phyloP scores from a whole-genome alignment of 805 yeast genomes.

The Saccharomycopsis oosterbeekiorum region DNA sequence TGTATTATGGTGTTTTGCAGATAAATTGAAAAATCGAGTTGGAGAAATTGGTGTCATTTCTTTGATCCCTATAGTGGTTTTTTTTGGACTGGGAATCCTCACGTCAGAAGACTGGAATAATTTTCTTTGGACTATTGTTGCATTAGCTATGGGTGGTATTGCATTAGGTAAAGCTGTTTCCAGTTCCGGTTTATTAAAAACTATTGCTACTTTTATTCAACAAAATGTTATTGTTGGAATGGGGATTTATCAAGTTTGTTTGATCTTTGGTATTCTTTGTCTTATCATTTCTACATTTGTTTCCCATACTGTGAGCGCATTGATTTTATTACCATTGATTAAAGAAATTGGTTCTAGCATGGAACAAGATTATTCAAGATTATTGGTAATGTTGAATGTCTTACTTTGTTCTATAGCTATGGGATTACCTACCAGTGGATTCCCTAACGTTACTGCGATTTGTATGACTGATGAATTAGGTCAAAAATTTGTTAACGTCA shows the following conservation, averaged over 20 bases:
- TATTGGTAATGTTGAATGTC: slow-evolving; percentile 58
- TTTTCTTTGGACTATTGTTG: slow-evolving; percentile 92
- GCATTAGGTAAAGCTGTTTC: slow-evolving; percentile 93
- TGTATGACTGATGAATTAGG: slow-evolving; percentile 91
- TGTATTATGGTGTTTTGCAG: slow-evolving; percentile 81
- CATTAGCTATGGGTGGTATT: slow-evolving; percentile 96
- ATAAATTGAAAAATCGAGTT: slow-evolving; percentile 55
- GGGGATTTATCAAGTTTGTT: slow-evolving; percentile 53
- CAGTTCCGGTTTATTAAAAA: slow-evolving; percentile 73
- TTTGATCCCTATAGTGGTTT: slow-evolving; percentile 70
- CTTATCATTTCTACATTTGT: slow-evolving; percentile 87
- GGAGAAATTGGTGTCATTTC: slow-evolving; percentile 97
- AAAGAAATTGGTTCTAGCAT: slow-evolving; percentile 72
- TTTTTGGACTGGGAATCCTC: slow-evolving; percentile 84
- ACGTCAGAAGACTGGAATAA: slow-evolving; percentile 87
- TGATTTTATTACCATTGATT: slow-evolving; percentile 83
- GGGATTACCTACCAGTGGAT: slow-evolving; percentile 97
- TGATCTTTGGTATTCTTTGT: slow-evolving; percentile 74
- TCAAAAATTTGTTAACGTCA: slow-evolving; percentile 79
- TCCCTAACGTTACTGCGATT: slow-evolving; percentile 96
- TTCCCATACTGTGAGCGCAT: slow-evolving; percentile 96
- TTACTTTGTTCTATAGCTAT: slow-evolving; percentile 84
- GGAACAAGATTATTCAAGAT: slow-evolving; percentile 70
- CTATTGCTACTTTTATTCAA: slow-evolving; percentile 60
- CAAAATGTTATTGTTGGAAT: slow-evolving; percentile 60